Base-by-base conservation (phyloP, 83 land plant species). In the Picea mariana region DNA sequence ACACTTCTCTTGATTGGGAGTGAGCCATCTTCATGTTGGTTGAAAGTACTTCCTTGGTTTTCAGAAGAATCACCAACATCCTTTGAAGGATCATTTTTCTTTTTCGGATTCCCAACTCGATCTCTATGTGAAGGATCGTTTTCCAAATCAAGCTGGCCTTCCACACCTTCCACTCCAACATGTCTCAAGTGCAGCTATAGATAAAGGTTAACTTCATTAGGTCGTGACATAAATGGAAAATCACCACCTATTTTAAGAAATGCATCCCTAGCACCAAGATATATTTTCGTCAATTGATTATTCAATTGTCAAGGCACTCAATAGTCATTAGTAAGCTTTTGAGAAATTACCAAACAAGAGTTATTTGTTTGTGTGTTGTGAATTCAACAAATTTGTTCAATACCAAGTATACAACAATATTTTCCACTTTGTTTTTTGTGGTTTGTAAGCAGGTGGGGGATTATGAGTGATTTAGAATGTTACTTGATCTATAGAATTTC, bases 161-260 rank as follows among this genome's bases (percentile, higher is more conserved):
- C 31, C 31, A 31, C 31, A 31, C 31, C 0, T 31, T 88, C 89
- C 23, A 86, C 88, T 81, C 89, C 89, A 20, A 84, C 89, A 24
- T 86, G 83, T 62, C 88, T 76, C 86, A 88, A 88, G 78, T 88
- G 90, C 73, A 88, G 47, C 89, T 86, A 69, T 69, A 47, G 2
- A 6, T 27, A 75, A 71, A 88, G 82, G 52, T 85, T 86, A 64
- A 88, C 90, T 69, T 88, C 89, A 67, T 83, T 86, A 7, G 89
- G 84, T 9, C 89, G 84, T 60, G 90, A 88, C 27, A 88, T 86
- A 81, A 88, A 88, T 21, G 90, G 90, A 58, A 88, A 88, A 82
- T 88, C 84, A 17, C 90, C 90, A 27, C 90, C 89, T 27, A 82
- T 77, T 65, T 88, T 88, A 17, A 86, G 86, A 61, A 81, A 68